Conservation (phyloP, 176 grass and related monocot genomes). For the Avena atlantica region DNA sequence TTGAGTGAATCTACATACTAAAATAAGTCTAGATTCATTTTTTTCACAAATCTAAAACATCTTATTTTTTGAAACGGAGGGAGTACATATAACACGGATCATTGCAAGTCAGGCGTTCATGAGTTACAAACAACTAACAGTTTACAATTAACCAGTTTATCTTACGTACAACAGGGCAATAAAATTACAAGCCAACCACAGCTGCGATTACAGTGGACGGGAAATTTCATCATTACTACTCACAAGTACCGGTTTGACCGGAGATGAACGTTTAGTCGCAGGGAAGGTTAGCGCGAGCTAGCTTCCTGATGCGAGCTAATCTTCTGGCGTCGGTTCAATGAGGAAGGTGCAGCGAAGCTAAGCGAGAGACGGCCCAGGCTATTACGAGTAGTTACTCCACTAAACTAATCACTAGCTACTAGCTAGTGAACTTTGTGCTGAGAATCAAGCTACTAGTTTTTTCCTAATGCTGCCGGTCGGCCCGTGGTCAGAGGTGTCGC, state of each 20-base stretch:
- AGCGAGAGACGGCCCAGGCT: not conserved
- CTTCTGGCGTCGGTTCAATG: not conserved
- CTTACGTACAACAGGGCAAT: not conserved
- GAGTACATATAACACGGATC: not conserved
- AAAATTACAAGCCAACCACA: not conserved
- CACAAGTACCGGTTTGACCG: not conserved
- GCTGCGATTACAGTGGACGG: not conserved
- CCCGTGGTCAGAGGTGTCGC: slow-evolving; percentile 3
- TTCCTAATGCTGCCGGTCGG: not conserved
- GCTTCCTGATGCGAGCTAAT: not conserved
- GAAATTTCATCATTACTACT: not conserved
- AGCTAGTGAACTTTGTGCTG: not conserved
- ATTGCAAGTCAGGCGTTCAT: not conserved
- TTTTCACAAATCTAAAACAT: too few relatives aligned
- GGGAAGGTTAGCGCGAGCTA: not conserved
- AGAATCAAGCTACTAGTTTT: slow-evolving; percentile 4
- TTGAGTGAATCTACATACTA: too few relatives aligned
- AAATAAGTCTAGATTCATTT: too few relatives aligned
- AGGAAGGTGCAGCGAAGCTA: slow-evolving; percentile 45
- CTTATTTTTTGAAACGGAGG: too few relatives aligned
- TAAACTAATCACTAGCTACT: not conserved
- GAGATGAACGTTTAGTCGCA: not conserved
- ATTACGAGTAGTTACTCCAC: not conserved
- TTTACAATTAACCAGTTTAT: not conserved
- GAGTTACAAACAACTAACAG: not conserved